Evolutionary conservation across 768 basidiomycete species (phyloP).

Genomic region (Suillus ampliporus): DNA sequence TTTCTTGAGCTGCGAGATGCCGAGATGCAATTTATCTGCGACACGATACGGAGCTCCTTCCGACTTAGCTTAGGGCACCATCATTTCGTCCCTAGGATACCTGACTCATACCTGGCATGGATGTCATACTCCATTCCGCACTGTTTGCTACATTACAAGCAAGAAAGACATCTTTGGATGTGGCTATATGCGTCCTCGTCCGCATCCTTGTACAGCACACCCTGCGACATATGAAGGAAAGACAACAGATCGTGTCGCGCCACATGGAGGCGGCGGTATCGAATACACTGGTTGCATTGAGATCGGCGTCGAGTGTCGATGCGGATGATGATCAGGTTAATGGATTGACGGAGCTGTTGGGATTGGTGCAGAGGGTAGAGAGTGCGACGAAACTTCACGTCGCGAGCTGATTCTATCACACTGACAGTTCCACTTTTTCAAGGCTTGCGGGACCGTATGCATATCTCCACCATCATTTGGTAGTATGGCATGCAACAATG

Average conservation of each 20-base stretch:
- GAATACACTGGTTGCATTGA: neutral
- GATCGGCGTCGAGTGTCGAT: neutral
- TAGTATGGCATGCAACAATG: too few relatives aligned
- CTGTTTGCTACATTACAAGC: conserved; percentile 6
- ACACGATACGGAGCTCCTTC: conserved; percentile 6
- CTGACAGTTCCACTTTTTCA: too few relatives aligned
- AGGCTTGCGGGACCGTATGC: too few relatives aligned
- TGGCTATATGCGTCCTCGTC: neutral
- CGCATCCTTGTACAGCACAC: neutral
- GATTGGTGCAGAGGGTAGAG: neutral
- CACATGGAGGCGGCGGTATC: neutral
- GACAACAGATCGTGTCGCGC: neutral
- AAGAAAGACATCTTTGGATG: conserved; percentile 2
- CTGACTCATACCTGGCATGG: conserved; percentile 9
- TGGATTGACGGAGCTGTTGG: neutral
- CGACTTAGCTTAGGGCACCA: neutral
- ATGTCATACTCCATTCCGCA: conserved; percentile 9
- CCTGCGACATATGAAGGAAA: neutral
- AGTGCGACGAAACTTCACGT: neutral
- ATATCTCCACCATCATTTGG: too few relatives aligned
- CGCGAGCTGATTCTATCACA: neutral
- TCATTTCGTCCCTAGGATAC: neutral
- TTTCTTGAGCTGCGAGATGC: neutral
- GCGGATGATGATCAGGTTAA: neutral
- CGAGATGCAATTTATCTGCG: conserved; percentile 7